Evolutionary conservation across 768 basidiomycete species (phyloP).

Genomic region (Hortiboletus flavorubellus): DNA sequence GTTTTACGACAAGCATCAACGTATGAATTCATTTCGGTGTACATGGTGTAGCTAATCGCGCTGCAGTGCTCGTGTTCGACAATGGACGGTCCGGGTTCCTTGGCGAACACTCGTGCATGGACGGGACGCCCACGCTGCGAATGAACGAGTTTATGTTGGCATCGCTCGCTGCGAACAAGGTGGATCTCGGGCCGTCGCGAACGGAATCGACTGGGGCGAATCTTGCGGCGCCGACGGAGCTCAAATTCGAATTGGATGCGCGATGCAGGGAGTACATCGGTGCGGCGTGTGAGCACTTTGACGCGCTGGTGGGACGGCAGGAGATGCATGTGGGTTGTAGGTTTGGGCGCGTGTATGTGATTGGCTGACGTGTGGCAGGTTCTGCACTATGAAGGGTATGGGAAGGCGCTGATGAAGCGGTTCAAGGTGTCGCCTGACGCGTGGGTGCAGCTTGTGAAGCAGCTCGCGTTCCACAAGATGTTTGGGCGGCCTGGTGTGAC

Average conservation of each 20-base stretch:
- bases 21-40: constrained; percentile 39
- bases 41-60: neutral
- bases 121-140: constrained; percentile 92
- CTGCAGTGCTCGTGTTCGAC: constrained; percentile 85
- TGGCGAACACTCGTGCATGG: constrained; percentile 85
- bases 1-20: constrained; percentile 96
- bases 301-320: constrained; percentile 71
- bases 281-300: constrained; percentile 64
- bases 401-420: constrained; percentile 81
- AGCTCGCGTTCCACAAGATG: constrained; percentile 93
- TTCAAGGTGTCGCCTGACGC: constrained; percentile 88
- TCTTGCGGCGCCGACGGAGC: constrained; percentile 61
- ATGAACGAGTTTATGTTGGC: constrained; percentile 93
- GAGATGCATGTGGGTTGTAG: constrained; percentile 62
- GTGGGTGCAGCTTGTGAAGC: constrained; percentile 93
- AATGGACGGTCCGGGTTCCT: constrained; percentile 94
- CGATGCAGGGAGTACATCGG: constrained; percentile 50
- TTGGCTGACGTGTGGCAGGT: constrained; percentile 42
- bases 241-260: constrained; percentile 66
- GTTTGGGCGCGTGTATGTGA: neutral
- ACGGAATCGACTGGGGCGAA: constrained; percentile 30
- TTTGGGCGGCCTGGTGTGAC: constrained; percentile 68
- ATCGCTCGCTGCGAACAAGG: constrained; percentile 65
- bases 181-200: constrained; percentile 64
- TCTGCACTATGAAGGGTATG: constrained; percentile 84